Base-by-base conservation (phyloP, 2,329 filamentous ascomycete species). In the Ophiocordyceps robertsii region DNA sequence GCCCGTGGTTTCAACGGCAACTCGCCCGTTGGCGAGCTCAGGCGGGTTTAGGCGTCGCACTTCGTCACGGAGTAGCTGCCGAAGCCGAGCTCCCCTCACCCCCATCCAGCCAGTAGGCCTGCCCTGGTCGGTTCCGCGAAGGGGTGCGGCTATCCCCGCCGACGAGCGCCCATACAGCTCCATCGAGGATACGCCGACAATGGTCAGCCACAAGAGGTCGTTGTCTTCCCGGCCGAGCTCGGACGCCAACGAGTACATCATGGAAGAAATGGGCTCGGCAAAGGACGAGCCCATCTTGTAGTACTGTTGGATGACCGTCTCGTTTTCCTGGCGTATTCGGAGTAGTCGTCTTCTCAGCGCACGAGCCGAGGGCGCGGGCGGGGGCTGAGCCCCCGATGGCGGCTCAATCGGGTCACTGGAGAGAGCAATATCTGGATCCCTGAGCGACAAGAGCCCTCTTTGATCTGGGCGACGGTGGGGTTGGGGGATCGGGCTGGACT, bases 221-320 rank as follows among this genome's bases (percentile, higher is more conserved):
- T 96, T 98, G 60, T 96, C 90, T 69, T 96, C 92, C 42, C 89
- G 83, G 47, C 92, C 92, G 7, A 98, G 76, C 56, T 96, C 92
- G 1, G 89, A 95, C 1, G 90, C 92, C 13, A 98, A 71, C 1
- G 88, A 93, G 62, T 96, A 98, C 56, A 95, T 77, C 66, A 96
- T 82, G 1, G 89, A 94, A 0, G 89, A 92, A 43, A 96, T 85
- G 1, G 92, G 92, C 58, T 98, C 92, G 0, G 90, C 90, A 57
- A 94, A 95, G 2, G 88, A 94, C 3, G 85, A 82, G 35, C 92
- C 92, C 29, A 86, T 73, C 27, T 79, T 75, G 64, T 96, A 95
- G 63, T 98, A 96, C 48, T 77, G 73, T 40, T 83, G 77, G 32
- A 96, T 68, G 1, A 89, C 70, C 0, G 65, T 62, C 60, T 95